These are phyloP conservation scores for Gonapodya prolifera DNA, from an alignment of 192 early-diverging fungal genomes.

Conservation along the genomic window DNA sequence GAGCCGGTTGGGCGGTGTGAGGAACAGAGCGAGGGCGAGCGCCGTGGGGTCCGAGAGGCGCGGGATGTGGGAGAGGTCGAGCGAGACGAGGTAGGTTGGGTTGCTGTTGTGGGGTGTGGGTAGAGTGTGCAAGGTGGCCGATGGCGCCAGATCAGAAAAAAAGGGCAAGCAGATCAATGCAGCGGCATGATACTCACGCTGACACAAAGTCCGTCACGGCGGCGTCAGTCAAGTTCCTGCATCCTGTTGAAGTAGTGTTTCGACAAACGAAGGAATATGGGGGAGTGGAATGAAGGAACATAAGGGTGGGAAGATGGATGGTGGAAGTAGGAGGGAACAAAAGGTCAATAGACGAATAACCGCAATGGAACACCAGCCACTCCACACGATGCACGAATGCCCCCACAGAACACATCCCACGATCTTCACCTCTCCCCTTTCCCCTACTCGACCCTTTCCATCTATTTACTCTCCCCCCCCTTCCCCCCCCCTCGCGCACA, in stretches of 20 bases:
- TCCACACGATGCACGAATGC: too few relatives aligned
- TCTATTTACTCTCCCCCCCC: too few relatives aligned
- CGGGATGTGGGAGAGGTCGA: background rate
- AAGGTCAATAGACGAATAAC: too few relatives aligned
- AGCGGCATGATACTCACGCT: background rate
- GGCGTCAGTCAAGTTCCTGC: background rate
- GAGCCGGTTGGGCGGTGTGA: background rate
- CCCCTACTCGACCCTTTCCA: too few relatives aligned
- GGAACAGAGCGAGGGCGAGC: background rate
- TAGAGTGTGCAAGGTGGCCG: background rate
- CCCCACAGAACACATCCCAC: background rate
- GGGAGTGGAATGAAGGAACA: too few relatives aligned
- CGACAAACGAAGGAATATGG: too few relatives aligned
- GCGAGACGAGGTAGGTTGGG: background rate
- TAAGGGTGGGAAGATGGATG: too few relatives aligned
- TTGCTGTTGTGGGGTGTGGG: background rate
- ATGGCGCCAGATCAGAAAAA: too few relatives aligned
- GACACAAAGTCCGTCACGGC: slow-evolving; percentile 2
- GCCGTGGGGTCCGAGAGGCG: background rate
- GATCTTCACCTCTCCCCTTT: background rate
- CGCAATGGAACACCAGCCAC: too few relatives aligned
- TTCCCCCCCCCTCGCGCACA: background rate
- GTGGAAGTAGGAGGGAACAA: too few relatives aligned
- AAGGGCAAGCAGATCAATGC: background rate
- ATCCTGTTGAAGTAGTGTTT: too few relatives aligned